Conservation (phyloP, 2,329 filamentous ascomycete species). For the Metarhizium robertsii region DNA sequence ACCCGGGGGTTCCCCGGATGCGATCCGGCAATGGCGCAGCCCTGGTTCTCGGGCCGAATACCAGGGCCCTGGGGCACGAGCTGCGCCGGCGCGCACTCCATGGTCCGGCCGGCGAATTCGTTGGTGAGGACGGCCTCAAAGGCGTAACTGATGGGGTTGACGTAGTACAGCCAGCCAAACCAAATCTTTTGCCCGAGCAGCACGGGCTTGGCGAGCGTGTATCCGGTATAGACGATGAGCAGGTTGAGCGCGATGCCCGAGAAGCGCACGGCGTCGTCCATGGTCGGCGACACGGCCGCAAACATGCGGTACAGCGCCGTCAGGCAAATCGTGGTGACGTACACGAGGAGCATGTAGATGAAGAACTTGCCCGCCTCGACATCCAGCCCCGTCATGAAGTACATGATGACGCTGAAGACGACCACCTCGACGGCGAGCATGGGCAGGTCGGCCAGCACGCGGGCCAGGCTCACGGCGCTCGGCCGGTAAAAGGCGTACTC, state of each 20-base stretch:
- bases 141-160: constrained; percentile 56
- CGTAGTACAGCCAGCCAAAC: constrained; percentile 59
- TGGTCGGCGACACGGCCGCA: constrained; percentile 4
- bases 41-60: constrained; percentile 32
- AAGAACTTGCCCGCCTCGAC: constrained; percentile 34
- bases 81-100: constrained; percentile 36
- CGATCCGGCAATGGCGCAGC: constrained; percentile 40
- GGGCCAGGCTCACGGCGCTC: constrained; percentile 23
- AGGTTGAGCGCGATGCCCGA: constrained; percentile 47
- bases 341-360: constrained; percentile 33
- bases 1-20: constrained; percentile 33
- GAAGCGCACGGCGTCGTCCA: constrained; percentile 19
- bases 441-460: constrained; percentile 33
- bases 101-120: constrained; percentile 44
- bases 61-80: constrained; percentile 36
- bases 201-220: constrained; percentile 29
- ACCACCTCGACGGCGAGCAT: constrained; percentile 31
- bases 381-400: constrained; percentile 34
- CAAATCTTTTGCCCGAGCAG: constrained; percentile 53
- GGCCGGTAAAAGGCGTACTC: constrained; percentile 31
- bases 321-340: constrained; percentile 51
- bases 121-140: constrained; percentile 60
- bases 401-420: constrained; percentile 26
- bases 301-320: constrained; percentile 49
- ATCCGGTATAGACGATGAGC: constrained; percentile 36